These are phyloP conservation scores for Solanum hybrid DNA, from an alignment of 305 asterid species.

Conservation along the genomic window DNA sequence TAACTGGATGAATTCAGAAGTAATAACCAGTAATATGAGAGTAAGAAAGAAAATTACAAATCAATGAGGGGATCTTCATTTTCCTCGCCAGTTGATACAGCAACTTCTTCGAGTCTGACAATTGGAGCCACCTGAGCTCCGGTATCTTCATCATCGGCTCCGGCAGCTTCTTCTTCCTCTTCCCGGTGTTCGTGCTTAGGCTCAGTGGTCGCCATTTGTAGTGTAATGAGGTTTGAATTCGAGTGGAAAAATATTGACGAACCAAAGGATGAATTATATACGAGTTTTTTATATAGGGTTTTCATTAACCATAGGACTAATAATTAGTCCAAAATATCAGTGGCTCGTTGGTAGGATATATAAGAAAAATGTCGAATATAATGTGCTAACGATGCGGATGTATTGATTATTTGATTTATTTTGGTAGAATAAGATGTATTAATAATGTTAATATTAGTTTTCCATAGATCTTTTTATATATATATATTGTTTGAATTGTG, in stretches of 20 bases:
- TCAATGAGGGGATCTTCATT: conserved; percentile 33
- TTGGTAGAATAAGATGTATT: too few species aligned
- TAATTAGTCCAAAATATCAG: neutral
- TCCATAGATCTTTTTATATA: too few species aligned
- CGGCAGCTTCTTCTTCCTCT: conserved; percentile 16
- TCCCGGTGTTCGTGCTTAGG: neutral
- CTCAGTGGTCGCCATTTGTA: neutral
- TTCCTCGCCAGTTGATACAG: conserved; percentile 44
- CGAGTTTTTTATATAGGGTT: neutral
- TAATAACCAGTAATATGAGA: neutral
- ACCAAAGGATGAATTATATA: neutral
- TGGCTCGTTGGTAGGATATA: too few species aligned
- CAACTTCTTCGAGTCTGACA: conserved; percentile 33
- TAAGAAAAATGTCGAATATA: too few species aligned
- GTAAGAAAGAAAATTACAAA: too few species aligned
- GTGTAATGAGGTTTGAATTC: neutral
- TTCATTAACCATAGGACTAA: neutral
- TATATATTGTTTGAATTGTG: too few species aligned
- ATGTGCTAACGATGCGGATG: neutral
- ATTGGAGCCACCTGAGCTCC: conserved; percentile 48
- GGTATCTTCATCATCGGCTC: conserved; percentile 42
- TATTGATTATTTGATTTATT: too few species aligned
- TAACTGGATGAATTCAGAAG: neutral
- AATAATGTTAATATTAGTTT: too few species aligned
- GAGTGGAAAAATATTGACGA: neutral